Evolutionary conservation across 129 eudicot species (phyloP).

Genomic region (Ambrosia trifida): DNA sequence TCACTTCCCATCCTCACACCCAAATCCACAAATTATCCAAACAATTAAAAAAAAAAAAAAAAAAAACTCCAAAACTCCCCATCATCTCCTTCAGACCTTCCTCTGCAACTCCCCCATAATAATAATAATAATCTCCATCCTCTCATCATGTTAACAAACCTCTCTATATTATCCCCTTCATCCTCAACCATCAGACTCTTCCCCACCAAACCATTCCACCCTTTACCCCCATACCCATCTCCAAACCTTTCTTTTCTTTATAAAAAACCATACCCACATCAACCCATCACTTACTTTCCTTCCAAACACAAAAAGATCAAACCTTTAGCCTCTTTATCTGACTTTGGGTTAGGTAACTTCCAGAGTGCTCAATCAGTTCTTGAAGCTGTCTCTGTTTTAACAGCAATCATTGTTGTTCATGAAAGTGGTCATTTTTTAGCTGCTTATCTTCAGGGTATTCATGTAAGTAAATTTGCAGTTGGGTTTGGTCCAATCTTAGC

Average conservation of each 20-base stretch:
- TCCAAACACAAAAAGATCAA: slow-evolving; percentile 25
- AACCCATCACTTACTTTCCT: slow-evolving; percentile 21
- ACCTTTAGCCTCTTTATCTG: slow-evolving; percentile 50
- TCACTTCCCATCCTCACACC: slow-evolving; percentile 63
- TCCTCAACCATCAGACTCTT: slow-evolving; percentile 31
- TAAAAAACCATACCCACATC: slow-evolving; percentile 25
- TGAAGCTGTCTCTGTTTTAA: slow-evolving; percentile 78
- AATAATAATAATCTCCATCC: slow-evolving; percentile 18
- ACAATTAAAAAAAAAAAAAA: background rate
- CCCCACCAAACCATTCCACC: slow-evolving; percentile 37
- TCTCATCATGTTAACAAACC: slow-evolving; percentile 57
- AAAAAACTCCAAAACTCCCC: too few species aligned
- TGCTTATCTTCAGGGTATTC: slow-evolving; percentile 90
- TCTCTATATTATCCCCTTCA: slow-evolving; percentile 45
- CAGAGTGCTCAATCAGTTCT: slow-evolving; percentile 79
- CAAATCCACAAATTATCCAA: slow-evolving; percentile 50
- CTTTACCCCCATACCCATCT: slow-evolving; percentile 32
- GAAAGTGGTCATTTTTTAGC: slow-evolving; percentile 95
- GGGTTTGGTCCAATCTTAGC: slow-evolving; percentile 99
- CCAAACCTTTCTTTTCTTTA: slow-evolving; percentile 32
- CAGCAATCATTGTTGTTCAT: slow-evolving; percentile 88
- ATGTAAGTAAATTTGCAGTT: slow-evolving; percentile 91
- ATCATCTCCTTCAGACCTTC: slow-evolving; percentile 1
- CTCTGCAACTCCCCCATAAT: slow-evolving; percentile 25
- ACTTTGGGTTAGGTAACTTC: slow-evolving; percentile 68